Conservation (phyloP, 2,329 filamentous ascomycete species). For the Chrysoporthe cubensis region DNA sequence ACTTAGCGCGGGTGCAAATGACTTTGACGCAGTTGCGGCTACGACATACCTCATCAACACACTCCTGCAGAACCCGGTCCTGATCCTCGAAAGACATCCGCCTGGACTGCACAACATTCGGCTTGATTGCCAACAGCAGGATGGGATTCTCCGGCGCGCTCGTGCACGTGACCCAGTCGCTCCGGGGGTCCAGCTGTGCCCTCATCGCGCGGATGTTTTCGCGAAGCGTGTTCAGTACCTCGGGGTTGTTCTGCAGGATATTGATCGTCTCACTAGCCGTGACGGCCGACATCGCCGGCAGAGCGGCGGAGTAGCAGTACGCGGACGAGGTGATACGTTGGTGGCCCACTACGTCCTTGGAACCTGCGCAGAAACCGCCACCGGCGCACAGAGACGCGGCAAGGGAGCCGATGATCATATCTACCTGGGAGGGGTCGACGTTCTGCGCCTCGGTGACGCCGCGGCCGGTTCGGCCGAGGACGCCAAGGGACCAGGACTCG, state of each 20-base stretch:
- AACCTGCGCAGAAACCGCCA: slow-evolving; percentile 93
- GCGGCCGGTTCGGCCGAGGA: slow-evolving; percentile 87
- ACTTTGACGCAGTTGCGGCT: slow-evolving; percentile 10
- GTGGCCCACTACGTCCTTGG: slow-evolving; percentile 90
- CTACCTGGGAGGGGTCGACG: slow-evolving; percentile 88
- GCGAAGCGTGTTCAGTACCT: slow-evolving; percentile 75
- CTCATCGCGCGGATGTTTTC: slow-evolving; percentile 88
- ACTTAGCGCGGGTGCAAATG: slow-evolving; percentile 24
- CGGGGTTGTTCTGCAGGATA: slow-evolving; percentile 83
- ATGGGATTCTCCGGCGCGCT: slow-evolving; percentile 86
- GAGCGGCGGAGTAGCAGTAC: slow-evolving; percentile 93
- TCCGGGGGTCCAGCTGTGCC: slow-evolving; percentile 85
- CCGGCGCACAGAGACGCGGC: slow-evolving; percentile 88
- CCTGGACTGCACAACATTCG: slow-evolving; percentile 75
- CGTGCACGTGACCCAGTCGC: slow-evolving; percentile 87
- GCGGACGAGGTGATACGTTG: slow-evolving; percentile 91
- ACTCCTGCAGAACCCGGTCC: slow-evolving; percentile 82
- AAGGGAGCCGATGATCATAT: slow-evolving; percentile 96
- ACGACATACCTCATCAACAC: slow-evolving; percentile 86
- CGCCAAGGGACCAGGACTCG: slow-evolving; percentile 96
- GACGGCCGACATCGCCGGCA: slow-evolving; percentile 93
- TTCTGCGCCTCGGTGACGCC: slow-evolving; percentile 96
- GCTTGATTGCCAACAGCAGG: slow-evolving; percentile 81
- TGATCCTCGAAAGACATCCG: slow-evolving; percentile 75
- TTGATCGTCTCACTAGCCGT: slow-evolving; percentile 90